Percentiles rank a stretch among this genome's conserved stretches.
phyloP scores from a whole-genome alignment of 179 eudicot species.

The Corrigiola litoralis region DNA sequence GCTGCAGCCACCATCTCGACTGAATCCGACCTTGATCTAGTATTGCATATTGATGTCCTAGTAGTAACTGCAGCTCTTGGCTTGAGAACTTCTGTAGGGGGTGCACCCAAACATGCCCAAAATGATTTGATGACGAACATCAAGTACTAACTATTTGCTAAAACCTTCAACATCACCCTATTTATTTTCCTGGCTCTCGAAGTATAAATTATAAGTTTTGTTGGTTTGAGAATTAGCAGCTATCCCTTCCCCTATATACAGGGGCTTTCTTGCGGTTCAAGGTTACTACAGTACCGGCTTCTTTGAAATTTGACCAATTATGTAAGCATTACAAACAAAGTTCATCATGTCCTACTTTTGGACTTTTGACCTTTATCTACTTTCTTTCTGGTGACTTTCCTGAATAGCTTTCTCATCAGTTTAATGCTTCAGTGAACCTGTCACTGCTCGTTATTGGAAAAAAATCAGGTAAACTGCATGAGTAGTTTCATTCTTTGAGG shows the following conservation, averaged over 20 bases:
- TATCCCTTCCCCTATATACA: conserved; percentile 6
- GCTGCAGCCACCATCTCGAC: conserved; percentile 18
- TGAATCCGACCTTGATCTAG: neutral
- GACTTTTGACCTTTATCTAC: too few relatives aligned
- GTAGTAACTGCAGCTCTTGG: neutral
- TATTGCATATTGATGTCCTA: neutral
- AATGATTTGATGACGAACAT: conserved; percentile 14
- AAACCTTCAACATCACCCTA: conserved; percentile 25
- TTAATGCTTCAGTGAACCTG: too few relatives aligned
- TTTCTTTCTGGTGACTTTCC: too few relatives aligned
- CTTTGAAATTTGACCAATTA: too few relatives aligned
- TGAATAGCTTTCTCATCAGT: too few relatives aligned
- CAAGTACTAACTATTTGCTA: conserved; percentile 9
- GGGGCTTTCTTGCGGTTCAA: conserved; percentile 15
- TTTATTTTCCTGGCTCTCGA: neutral
- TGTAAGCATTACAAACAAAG: too few relatives aligned
- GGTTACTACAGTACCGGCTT: neutral
- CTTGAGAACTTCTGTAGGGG: neutral
- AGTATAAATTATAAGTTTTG: neutral
- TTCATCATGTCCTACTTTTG: too few relatives aligned
- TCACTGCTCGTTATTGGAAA: too few relatives aligned
- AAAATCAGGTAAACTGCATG: too few relatives aligned
- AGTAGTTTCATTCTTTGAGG: too few relatives aligned
- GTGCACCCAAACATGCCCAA: conserved; percentile 4
- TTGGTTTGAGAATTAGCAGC: neutral